Evolutionary conservation across 176 grass and related monocot species (phyloP).

Genomic region (barley (Hordeum vulgare)): DNA sequence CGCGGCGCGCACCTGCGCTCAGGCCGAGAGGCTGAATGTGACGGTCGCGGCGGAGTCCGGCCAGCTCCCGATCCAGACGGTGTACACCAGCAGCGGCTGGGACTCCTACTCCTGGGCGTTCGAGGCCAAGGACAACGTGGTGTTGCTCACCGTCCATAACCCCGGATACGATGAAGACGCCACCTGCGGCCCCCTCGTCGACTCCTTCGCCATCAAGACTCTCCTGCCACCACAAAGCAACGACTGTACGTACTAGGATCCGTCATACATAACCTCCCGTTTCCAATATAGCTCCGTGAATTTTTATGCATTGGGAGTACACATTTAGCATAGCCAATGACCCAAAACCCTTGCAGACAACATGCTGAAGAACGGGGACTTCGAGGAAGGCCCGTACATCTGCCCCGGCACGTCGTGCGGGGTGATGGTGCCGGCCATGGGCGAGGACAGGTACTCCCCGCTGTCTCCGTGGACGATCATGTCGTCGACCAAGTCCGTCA

Average conservation of each 20-base stretch:
- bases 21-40: slow-evolving; percentile 50
- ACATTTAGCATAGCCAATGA: no score
- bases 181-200: slow-evolving; percentile 49
- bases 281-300: neutral
- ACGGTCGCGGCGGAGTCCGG: slow-evolving; percentile 31
- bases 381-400: slow-evolving; percentile 64
- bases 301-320: no score
- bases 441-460: slow-evolving; percentile 55
- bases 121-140: neutral
- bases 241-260: slow-evolving; percentile 3
- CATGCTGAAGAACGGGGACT: slow-evolving; percentile 51
- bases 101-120: slow-evolving; percentile 64
- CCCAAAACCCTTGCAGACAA: slow-evolving; percentile 6
- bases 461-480: slow-evolving; percentile 40
- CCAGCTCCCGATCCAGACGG: slow-evolving; percentile 51
- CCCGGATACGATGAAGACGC: slow-evolving; percentile 36
- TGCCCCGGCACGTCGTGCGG: slow-evolving; percentile 35
- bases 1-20: slow-evolving; percentile 60
- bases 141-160: slow-evolving; percentile 39
- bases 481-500: slow-evolving; percentile 38
- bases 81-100: slow-evolving; percentile 57
- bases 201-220: slow-evolving; percentile 26
- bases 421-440: slow-evolving; percentile 57
- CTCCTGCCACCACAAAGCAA: slow-evolving; percentile 20
- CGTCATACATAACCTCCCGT: neutral